Evolutionary conservation across 2,329 filamentous ascomycete genomes (phyloP).

Genomic region (Aspergillus niger): DNA sequence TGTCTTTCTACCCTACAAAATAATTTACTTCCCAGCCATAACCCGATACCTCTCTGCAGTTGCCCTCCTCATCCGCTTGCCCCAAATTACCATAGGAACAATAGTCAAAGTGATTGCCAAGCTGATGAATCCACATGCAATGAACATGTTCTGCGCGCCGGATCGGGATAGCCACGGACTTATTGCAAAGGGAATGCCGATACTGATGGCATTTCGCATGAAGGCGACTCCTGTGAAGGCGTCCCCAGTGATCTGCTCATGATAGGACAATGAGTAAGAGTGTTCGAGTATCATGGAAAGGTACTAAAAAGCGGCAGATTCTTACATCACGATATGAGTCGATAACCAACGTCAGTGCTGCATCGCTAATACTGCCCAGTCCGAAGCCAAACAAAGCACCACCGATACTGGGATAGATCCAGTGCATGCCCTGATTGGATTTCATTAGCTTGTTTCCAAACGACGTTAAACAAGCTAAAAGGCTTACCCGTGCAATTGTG

Average conservation of each 20-base stretch:
- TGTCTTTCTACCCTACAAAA: no score
- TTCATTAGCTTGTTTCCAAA: not conserved
- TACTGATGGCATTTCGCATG: slow-evolving; percentile 34
- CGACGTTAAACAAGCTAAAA: not conserved
- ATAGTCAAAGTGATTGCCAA: slow-evolving; percentile 21
- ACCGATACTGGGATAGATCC: slow-evolving; percentile 44
- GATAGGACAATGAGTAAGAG: no score
- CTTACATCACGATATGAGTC: slow-evolving; percentile 42
- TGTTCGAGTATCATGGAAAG: not conserved
- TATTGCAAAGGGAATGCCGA: slow-evolving; percentile 35
- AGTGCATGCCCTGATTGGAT: slow-evolving; percentile 44
- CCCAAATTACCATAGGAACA: slow-evolving; percentile 28
- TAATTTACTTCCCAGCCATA: slow-evolving; percentile 4
- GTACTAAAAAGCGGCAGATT: not conserved
- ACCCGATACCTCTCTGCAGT: slow-evolving; percentile 7
- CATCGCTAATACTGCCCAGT: slow-evolving; percentile 43
- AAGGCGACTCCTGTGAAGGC: slow-evolving; percentile 35
- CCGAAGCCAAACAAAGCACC: slow-evolving; percentile 44
- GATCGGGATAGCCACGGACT: slow-evolving; percentile 30
- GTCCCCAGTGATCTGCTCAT: slow-evolving; percentile 19
- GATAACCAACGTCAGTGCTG: slow-evolving; percentile 39
- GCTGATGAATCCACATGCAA: slow-evolving; percentile 29
- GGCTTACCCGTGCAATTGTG: slow-evolving; percentile 38
- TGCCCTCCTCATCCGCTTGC: slow-evolving; percentile 17
- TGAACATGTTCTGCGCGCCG: slow-evolving; percentile 31